Percentiles rank a stretch among this genome's conserved stretches.
These are phyloP conservation scores for Filosporella fistucella DNA, from an alignment of 495 filamentous ascomycete genomes.

Conservation along the genomic window DNA sequence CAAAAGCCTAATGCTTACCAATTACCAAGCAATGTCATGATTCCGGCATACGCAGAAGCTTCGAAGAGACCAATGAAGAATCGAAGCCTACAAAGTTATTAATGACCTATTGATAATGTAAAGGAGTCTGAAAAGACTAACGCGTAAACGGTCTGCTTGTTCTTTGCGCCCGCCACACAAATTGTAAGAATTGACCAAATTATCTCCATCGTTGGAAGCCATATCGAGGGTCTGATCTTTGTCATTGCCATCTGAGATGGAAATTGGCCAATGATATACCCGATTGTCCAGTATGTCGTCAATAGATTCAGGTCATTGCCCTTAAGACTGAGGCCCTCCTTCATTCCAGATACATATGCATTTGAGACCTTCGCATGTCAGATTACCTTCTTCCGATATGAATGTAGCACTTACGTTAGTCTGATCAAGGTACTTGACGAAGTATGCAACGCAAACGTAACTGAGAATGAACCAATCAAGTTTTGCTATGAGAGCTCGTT, in stretches of 20 bases:
- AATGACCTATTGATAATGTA: conserved; percentile 32
- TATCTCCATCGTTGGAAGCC: conserved; percentile 43
- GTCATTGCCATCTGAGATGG: conserved; percentile 48
- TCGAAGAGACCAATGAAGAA: conserved; percentile 47
- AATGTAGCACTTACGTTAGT: conserved; percentile 43
- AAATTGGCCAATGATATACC: conserved; percentile 54
- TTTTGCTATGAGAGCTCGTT: conserved; percentile 55
- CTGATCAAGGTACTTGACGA: conserved; percentile 59
- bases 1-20: too few relatives aligned
- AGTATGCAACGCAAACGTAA: conserved; percentile 36
- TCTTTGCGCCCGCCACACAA: conserved; percentile 39
- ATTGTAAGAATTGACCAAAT: conserved; percentile 52
- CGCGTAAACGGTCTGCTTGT: conserved; percentile 26
- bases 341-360: conserved; percentile 53
- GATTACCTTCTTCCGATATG: conserved; percentile 41
- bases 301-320: conserved; percentile 48
- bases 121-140: conserved; percentile 43
- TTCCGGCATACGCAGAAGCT: conserved; percentile 26
- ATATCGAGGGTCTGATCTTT: conserved; percentile 41
- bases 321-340: conserved; percentile 51
- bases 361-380: conserved; percentile 55
- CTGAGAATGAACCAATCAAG: conserved; percentile 50
- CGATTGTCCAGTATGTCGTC: conserved; percentile 55
- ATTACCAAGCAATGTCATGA: not conserved
- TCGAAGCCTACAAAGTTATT: conserved; percentile 51